Evolutionary conservation across 148 eudicot species (phyloP), one percentile per base, ranked within the genome.

Genomic region (Oxyria digyna): DNA sequence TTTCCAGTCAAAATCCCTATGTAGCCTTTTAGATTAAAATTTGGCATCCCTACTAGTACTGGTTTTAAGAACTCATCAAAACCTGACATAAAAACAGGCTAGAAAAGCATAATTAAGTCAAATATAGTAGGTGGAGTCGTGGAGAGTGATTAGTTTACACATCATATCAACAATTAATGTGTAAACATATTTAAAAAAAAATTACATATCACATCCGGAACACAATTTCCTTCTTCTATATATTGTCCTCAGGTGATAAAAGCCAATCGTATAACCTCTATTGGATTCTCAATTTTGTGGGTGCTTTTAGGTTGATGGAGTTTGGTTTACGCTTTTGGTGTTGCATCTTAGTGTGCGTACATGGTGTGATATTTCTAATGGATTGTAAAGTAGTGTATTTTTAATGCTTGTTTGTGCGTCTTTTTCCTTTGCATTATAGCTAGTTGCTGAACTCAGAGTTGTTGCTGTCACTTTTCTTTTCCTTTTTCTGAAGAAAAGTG

Each of bases 341-440:
- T 67, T 71, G 71, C 74, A 71, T 75, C 64, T 45, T 33, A 35
- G 72, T 33, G 68, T 45, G 72, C 62, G 74, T 45, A 43, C 3
- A 45, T 4, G 32, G n/a, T n/a, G n/a, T 26, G 64, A 59, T 59
- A n/a, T 59, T 57, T 57, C 29, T 26, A 4, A 13, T 59, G 35
- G n/a, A 59, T 29, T 59, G 29, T 59, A 27, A 14, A 27, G 64
- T 27, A 14, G n/a, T 57, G n/a, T 26, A 57, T 24, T 23, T 57
- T 4, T 57, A 21, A 67, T 67, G 70, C 74, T 32, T 14, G 49
- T n/a, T 54, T 48, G 9, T 70, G 43, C 21, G 18, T 14, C 40
- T 43, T 27, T 59, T 29, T 14, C 65, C 37, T 59, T 59, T 59
- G 18, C 65, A 59, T 59, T 31, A 59, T 59, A 26, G 50, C 4